A percentile compares a stretch with the other conserved stretches of the same genome.
phyloP scores from a whole-genome alignment of 305 asterid genomes.

The Euphrasia arctica region DNA sequence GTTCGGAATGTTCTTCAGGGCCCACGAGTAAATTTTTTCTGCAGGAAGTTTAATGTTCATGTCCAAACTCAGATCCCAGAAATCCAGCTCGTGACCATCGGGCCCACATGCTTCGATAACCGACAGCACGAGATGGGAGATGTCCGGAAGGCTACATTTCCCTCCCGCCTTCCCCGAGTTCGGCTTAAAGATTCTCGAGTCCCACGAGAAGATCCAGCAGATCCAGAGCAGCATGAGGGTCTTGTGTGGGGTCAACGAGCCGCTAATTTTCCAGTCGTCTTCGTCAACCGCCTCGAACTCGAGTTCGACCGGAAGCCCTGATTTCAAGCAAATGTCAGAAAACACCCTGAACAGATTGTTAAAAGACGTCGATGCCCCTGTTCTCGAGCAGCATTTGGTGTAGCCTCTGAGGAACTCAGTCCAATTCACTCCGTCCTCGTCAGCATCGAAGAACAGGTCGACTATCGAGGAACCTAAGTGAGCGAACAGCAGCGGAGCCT shows the following conservation, averaged over 20 bases:
- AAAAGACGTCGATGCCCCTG: constrained; percentile 55
- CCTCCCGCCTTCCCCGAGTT: constrained; percentile 30
- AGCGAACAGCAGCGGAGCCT: constrained; percentile 42
- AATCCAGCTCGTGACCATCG: constrained; percentile 38
- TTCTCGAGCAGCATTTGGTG: constrained; percentile 67
- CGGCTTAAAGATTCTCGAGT: constrained; percentile 43
- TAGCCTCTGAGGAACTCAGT: constrained; percentile 79
- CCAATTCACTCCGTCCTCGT: constrained; percentile 67
- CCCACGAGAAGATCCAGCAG: constrained; percentile 76
- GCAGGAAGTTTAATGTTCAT: constrained; percentile 62
- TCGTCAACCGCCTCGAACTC: constrained; percentile 61
- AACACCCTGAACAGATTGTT: constrained; percentile 57
- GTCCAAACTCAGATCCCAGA: constrained; percentile 49
- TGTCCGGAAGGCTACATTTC: constrained; percentile 56
- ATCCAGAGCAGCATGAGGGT: constrained; percentile 53
- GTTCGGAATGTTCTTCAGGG: constrained; percentile 65
- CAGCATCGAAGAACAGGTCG: constrained; percentile 61
- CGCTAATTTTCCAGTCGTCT: constrained; percentile 61
- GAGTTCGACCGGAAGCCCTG: constrained; percentile 57
- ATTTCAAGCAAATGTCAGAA: constrained; percentile 45
- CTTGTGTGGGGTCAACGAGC: constrained; percentile 50
- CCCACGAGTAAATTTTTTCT: constrained; percentile 64
- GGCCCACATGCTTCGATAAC: constrained; percentile 55
- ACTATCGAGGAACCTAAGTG: constrained; percentile 65
- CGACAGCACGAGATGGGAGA: constrained; percentile 66